These are phyloP conservation scores for Myxozyma geophila DNA, from an alignment of 805 yeast genomes.

Conservation along the genomic window DNA sequence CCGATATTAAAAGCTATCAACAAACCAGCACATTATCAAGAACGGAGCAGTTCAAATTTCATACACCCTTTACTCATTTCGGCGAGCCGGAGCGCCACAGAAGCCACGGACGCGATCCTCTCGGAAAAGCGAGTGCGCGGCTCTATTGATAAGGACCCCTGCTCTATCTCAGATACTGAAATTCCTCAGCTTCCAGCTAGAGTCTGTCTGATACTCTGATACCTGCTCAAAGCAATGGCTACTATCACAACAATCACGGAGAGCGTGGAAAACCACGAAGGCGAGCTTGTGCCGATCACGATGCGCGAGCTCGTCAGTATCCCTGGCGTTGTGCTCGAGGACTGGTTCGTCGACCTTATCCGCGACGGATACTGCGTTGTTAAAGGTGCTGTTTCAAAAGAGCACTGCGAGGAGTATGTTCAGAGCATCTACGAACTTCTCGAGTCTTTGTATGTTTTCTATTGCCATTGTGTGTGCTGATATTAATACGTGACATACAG, in stretches of 20 bases:
- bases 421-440: conserved; percentile 16
- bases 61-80: too few relatives aligned
- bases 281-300: conserved; percentile 17
- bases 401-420: conserved; percentile 25
- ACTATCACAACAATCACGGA: conserved; percentile 6
- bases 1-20: too few relatives aligned
- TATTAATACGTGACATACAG: not conserved
- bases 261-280: conserved; percentile 4
- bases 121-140: too few relatives aligned
- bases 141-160: not conserved
- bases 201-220: too few relatives aligned
- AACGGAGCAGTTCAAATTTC: too few relatives aligned
- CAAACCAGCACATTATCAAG: too few relatives aligned
- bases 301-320: conserved; percentile 14
- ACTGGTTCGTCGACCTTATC: conserved; percentile 26
- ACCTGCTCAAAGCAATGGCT: not conserved
- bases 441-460: conserved; percentile 16
- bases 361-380: conserved; percentile 31
- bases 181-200: not conserved
- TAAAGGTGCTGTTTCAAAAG: conserved; percentile 24
- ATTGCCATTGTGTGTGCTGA: not conserved
- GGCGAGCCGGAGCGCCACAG: too few relatives aligned
- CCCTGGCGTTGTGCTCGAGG: conserved; percentile 23
- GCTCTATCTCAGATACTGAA: not conserved
- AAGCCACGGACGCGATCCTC: too few relatives aligned